phyloP scores from a whole-genome alignment of 352 stramenopile genomes.

The Phytophthora podocarpi region DNA sequence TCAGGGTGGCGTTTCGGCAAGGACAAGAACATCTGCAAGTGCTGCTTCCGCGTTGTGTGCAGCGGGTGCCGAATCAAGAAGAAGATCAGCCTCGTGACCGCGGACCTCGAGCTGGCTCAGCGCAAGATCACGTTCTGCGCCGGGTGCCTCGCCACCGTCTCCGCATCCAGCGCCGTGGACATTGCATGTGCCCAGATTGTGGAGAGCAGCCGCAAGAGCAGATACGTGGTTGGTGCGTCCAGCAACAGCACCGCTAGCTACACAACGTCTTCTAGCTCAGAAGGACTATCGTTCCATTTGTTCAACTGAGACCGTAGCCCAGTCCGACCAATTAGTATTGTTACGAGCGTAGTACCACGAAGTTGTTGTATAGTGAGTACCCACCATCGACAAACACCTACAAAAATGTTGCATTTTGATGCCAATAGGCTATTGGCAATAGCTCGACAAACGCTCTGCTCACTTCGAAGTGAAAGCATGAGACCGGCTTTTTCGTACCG shows the following conservation, averaged over 20 bases:
- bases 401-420: too few relatives aligned
- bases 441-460: too few relatives aligned
- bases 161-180: conserved; percentile 19
- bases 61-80: conserved; percentile 34
- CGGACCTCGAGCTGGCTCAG: conserved; percentile 29
- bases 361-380: too few relatives aligned
- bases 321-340: too few relatives aligned
- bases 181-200: conserved; percentile 25
- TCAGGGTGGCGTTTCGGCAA: conserved; percentile 29
- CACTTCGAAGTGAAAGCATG: too few relatives aligned
- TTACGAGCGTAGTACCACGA: too few relatives aligned
- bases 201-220: conserved; percentile 17
- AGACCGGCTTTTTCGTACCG: too few relatives aligned
- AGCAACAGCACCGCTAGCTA: conserved; percentile 20
- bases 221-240: conserved; percentile 5
- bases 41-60: conserved; percentile 34
- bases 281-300: conserved; percentile 19
- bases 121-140: conserved; percentile 32
- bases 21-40: conserved; percentile 30
- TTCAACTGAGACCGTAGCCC: conserved; percentile 6
- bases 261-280: conserved; percentile 23
- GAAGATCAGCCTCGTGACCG: conserved; percentile 34
- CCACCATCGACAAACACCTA: too few relatives aligned
- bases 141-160: conserved; percentile 26
- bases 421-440: too few relatives aligned